Conservation (phyloP, 129 eudicot species). For the Flaveria linearis region DNA sequence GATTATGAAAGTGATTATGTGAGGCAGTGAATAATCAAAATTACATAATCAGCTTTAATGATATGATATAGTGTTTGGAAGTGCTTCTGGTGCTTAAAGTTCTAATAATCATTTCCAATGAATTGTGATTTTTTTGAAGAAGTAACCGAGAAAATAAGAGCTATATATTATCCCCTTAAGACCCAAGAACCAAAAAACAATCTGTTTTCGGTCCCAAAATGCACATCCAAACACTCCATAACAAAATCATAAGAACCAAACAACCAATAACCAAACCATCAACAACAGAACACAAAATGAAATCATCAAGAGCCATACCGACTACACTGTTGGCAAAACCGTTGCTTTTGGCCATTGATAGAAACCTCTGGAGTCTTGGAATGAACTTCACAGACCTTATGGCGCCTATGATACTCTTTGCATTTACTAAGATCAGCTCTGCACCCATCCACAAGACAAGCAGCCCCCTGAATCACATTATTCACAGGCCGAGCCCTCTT, state of each 20-base stretch:
- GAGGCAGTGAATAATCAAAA: too few species aligned
- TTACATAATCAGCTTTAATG: too few species aligned
- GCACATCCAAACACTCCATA: neutral
- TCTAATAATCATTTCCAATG: too few species aligned
- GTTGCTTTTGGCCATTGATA: constrained; percentile 60
- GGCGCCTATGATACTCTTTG: constrained; percentile 70
- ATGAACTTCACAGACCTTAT: constrained; percentile 66
- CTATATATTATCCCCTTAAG: too few species aligned
- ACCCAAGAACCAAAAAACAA: neutral
- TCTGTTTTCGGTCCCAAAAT: neutral
- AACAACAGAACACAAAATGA: neutral
- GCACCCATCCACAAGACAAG: constrained; percentile 68
- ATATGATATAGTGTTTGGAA: neutral
- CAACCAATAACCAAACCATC: constrained; percentile 1
- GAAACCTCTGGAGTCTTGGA: constrained; percentile 65
- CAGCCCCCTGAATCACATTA: constrained; percentile 28
- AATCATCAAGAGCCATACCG: constrained; percentile 37
- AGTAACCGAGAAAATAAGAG: too few species aligned
- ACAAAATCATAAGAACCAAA: neutral
- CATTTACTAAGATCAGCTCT: constrained; percentile 57
- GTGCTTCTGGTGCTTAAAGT: neutral
- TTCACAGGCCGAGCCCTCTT: constrained; percentile 51
- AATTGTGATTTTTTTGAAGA: neutral
- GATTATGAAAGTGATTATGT: too few species aligned
- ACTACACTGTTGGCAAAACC: constrained; percentile 80